Percentiles rank a stretch among this genome's conserved stretches.
Evolutionary conservation across 208 protist species (phyloP).

Genomic region (Angomonas deanei): DNA sequence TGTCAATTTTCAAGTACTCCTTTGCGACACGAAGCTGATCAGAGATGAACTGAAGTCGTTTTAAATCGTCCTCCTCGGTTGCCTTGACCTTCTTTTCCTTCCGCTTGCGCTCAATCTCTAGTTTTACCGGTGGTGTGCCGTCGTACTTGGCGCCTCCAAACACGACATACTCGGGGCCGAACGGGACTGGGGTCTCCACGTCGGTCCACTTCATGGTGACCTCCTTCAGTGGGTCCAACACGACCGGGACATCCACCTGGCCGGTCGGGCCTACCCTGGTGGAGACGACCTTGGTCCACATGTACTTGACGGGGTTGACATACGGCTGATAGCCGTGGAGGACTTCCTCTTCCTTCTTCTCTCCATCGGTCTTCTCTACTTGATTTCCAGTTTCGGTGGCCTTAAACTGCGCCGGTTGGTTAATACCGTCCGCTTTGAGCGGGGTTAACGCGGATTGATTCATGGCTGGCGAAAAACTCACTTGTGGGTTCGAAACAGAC

Average conservation of each 20-base stretch:
- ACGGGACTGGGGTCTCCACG: constrained; percentile 27
- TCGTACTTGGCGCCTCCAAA: constrained; percentile 81
- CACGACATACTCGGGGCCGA: constrained; percentile 57
- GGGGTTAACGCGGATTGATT: not conserved
- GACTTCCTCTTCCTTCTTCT: constrained; percentile 1
- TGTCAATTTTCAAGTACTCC: constrained; percentile 51
- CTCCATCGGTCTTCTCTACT: not conserved
- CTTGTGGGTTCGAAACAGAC: no score
- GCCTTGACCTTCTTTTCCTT: not conserved
- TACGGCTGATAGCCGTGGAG: constrained; percentile 2
- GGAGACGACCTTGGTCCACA: not conserved
- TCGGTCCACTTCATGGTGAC: constrained; percentile 15
- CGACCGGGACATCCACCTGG: constrained; percentile 2
- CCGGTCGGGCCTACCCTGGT: constrained; percentile 3
- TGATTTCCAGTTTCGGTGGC: not conserved
- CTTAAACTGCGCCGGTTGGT: not conserved
- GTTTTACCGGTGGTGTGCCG: constrained; percentile 13
- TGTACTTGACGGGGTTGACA: constrained; percentile 1
- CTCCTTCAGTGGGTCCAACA: constrained; percentile 14
- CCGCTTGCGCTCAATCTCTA: constrained; percentile 8
- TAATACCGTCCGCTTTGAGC: not conserved
- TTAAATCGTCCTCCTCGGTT: constrained; percentile 12
- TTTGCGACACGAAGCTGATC: constrained; percentile 74
- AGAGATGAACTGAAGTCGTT: constrained; percentile 39
- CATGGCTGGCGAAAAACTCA: no score